Base-by-base conservation (phyloP, 257 asterid genomes). In the Leonotis leonurus region DNA sequence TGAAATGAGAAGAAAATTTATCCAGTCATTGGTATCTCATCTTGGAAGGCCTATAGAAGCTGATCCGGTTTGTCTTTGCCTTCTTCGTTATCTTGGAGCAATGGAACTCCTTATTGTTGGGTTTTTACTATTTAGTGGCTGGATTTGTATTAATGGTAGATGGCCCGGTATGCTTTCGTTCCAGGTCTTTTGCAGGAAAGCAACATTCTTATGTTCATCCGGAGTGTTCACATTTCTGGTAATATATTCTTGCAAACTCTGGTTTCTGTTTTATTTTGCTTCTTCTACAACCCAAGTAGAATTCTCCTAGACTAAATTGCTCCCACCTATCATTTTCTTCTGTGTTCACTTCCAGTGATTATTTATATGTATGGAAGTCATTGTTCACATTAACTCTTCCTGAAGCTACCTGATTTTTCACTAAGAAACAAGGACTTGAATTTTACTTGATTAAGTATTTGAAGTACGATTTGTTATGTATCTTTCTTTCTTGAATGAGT, bases 31-130 rank as follows among this genome's bases (percentile, higher is more conserved):
- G 80, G 87, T 74, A 52, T 89, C 90, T 66, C 78, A 55, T 58
- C 75, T 93, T 58, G 97, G 99, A 67, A 80, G 95, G 66, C 96
- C 97, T 12, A 24, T 89, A 63, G 99, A 89, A 79, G 92, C 91
- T 57, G 97, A 93, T 82, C 83, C 92, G 56, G 99, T 93, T 39
- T 55, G 86, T 60, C 53, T 11, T 33, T 35, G 33, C 6, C 32
- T 12, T 40, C 27, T 21, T 56, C 59, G 70, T 67, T 55, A 67
- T 62, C 44, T 74, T 62, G 61, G 33, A 57, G 11, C 21, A 60
- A 17, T 29, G 49, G 35, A 62, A 66, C 30, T 16, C 8, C 25
- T 10, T 26, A 71, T 43, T 40, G 44, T 58, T 76, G 46, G 13
- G 22, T 37, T 68, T 54, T 39, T 30, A 27, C 39, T 43, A 39